Conservation (phyloP, 805 yeast genomes). For the Torulaspora indica region DNA sequence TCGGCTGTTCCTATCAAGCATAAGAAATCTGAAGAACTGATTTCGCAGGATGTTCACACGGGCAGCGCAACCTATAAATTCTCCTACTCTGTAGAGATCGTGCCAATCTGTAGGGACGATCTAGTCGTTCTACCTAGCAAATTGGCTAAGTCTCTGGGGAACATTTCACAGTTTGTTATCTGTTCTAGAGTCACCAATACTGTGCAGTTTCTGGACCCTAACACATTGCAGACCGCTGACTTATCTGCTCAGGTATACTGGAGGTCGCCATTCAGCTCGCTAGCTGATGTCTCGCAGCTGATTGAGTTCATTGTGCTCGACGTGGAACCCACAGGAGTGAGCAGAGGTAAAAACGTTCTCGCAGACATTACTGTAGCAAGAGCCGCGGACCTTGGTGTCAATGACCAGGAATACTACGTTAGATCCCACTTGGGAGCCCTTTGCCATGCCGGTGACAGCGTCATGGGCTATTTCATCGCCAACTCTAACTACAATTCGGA, state of each 20-base stretch:
- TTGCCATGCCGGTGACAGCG: conserved; percentile 94
- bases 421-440: conserved; percentile 92
- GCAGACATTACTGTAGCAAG: conserved; percentile 94
- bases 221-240: conserved; percentile 72
- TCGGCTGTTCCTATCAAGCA: conserved; percentile 80
- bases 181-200: conserved; percentile 82
- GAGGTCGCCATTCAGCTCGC: conserved; percentile 73
- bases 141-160: conserved; percentile 78
- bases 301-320: conserved; percentile 87
- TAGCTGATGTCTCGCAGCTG: conserved; percentile 70
- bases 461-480: conserved; percentile 79
- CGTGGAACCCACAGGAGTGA: conserved; percentile 84
- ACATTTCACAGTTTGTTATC: conserved; percentile 71
- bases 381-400: conserved; percentile 79
- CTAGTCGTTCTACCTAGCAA: conserved; percentile 86
- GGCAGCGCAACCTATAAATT: conserved; percentile 86
- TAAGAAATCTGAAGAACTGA: conserved; percentile 84
- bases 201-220: conserved; percentile 82
- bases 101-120: conserved; percentile 96
- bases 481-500: conserved; percentile 88
- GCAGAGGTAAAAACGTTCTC: conserved; percentile 69
- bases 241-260: conserved; percentile 67
- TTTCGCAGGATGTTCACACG: conserved; percentile 87
- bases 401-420: conserved; percentile 76
- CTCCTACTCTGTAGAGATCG: conserved; percentile 87